Conservation (phyloP, 345 rosid species). For the Populus simonii region DNA sequence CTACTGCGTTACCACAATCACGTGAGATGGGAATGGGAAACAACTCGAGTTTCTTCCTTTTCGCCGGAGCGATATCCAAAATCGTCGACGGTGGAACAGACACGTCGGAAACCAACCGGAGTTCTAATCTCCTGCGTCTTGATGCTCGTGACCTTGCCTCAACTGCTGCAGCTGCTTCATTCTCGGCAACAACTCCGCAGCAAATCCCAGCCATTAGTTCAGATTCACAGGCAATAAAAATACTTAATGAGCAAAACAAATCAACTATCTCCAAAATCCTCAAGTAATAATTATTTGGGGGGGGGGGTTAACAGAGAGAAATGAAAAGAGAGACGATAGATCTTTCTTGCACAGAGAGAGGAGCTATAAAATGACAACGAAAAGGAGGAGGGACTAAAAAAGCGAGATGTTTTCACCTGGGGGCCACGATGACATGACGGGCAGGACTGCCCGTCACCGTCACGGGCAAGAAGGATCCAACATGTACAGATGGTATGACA, state of each 20-base stretch:
- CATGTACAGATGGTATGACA: constrained; percentile 75
- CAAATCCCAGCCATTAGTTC: constrained; percentile 69
- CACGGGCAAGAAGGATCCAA: constrained; percentile 57
- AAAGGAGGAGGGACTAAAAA: not conserved
- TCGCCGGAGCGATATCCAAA: constrained; percentile 23
- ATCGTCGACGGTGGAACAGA: constrained; percentile 40
- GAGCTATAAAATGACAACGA: constrained; percentile 23
- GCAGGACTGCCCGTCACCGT: constrained; percentile 69
- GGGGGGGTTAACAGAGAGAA: not conserved
- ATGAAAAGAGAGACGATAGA: constrained; percentile 13
- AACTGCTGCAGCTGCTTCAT: constrained; percentile 46
- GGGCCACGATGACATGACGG: constrained; percentile 58
- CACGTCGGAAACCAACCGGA: constrained; percentile 43
- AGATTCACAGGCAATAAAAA: not conserved
- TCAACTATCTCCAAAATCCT: not conserved
- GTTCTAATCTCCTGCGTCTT: constrained; percentile 56
- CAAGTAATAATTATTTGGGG: not conserved
- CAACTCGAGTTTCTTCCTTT: constrained; percentile 44
- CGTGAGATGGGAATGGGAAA: not conserved
- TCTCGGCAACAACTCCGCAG: constrained; percentile 68
- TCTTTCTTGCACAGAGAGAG: constrained; percentile 1
- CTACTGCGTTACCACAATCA: constrained; percentile 20
- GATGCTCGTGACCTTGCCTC: constrained; percentile 52
- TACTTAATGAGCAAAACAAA: not conserved
- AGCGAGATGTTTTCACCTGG: constrained; percentile 33